phyloP scores from a whole-genome alignment of 2,329 filamentous ascomycete genomes.

The Fusarium concolor region DNA sequence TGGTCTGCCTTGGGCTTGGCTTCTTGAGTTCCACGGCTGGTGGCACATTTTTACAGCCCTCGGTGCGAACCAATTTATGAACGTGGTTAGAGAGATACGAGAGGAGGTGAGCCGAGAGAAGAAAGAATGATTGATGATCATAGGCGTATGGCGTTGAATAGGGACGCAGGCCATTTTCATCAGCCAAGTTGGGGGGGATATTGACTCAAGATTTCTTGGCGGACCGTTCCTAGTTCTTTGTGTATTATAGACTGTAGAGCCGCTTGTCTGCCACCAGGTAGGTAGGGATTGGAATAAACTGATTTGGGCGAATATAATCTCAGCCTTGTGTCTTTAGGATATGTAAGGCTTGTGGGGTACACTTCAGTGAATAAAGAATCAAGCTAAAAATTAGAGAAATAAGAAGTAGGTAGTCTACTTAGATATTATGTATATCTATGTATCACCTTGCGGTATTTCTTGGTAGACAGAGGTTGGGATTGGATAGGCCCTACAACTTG shows the following conservation, averaged over 20 bases:
- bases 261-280: neutral
- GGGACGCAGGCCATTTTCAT: neutral
- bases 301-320: neutral
- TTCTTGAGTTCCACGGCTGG: constrained; percentile 72
- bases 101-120: constrained; percentile 38
- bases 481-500: too few species aligned
- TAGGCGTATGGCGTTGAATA: neutral
- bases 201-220: neutral
- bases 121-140: constrained; percentile 16
- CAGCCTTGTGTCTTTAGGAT: neutral
- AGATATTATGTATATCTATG: too few species aligned
- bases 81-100: constrained; percentile 46
- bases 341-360: too few species aligned
- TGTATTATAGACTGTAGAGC: constrained; percentile 10
- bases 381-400: too few species aligned
- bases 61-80: constrained; percentile 59
- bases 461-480: too few species aligned
- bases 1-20: constrained; percentile 66
- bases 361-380: too few species aligned
- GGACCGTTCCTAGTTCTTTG: neutral
- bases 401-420: too few species aligned
- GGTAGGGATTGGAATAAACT: too few species aligned
- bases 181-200: neutral
- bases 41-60: constrained; percentile 72
- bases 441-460: too few species aligned